Evolutionary conservation across 768 basidiomycete genomes (phyloP).

Genomic region (Psilocybe cyanescens): DNA sequence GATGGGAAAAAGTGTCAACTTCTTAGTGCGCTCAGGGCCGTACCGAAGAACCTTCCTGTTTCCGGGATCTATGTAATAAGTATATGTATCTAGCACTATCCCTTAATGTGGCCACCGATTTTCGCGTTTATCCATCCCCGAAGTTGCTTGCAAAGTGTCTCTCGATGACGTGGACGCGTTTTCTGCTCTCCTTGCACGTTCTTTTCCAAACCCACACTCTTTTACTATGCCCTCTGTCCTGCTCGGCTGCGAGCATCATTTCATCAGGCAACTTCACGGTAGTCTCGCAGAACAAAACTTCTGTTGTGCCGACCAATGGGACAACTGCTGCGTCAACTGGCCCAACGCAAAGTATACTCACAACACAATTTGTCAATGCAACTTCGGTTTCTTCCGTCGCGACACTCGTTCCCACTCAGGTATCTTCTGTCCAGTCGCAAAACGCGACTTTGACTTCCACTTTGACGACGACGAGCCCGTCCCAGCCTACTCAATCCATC

Average conservation of each 20-base stretch:
- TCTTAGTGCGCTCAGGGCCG: not conserved
- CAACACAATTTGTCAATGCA: not conserved
- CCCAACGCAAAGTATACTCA: not conserved
- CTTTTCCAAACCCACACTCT: slow-evolving; percentile 20
- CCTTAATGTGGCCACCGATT: slow-evolving; percentile 7
- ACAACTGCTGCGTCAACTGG: not conserved
- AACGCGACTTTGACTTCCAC: slow-evolving; percentile 9
- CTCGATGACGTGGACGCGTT: slow-evolving; percentile 15
- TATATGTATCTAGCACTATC: slow-evolving; percentile 15
- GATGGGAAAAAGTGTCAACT: not conserved
- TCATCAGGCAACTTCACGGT: not conserved
- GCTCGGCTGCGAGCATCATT: slow-evolving; percentile 3
- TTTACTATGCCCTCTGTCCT: slow-evolving; percentile 6
- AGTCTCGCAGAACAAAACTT: not conserved
- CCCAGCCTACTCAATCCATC: slow-evolving; percentile 20
- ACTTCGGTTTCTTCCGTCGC: not conserved
- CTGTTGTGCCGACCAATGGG: slow-evolving; percentile 4
- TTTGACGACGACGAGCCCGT: not conserved
- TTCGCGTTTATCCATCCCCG: slow-evolving; percentile 8
- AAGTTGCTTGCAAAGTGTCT: slow-evolving; percentile 8
- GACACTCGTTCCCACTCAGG: not conserved
- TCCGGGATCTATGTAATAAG: not conserved
- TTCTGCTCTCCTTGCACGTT: slow-evolving; percentile 18
- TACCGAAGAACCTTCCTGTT: not conserved
- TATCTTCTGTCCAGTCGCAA: not conserved